These are phyloP conservation scores for Cytospora mali DNA, from an alignment of 2,329 filamentous ascomycete genomes.

Conservation along the genomic window DNA sequence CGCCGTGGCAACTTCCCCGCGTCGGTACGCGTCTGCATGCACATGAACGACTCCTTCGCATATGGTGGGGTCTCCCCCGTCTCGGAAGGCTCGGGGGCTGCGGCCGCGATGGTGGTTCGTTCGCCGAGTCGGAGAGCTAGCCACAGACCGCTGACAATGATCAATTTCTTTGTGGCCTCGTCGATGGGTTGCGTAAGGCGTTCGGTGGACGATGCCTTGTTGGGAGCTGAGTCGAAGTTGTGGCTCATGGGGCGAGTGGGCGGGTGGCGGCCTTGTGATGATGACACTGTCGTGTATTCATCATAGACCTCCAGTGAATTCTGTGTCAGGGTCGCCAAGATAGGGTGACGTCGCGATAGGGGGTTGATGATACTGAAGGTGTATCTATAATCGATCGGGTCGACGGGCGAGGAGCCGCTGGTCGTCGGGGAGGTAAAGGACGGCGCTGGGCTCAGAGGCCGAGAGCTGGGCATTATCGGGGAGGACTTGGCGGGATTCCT, in stretches of 20 bases:
- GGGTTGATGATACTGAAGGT: constrained; percentile 79
- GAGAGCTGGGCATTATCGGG: constrained; percentile 25
- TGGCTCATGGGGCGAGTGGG: constrained; percentile 43
- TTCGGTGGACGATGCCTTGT: constrained; percentile 29
- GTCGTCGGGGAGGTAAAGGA: constrained; percentile 30
- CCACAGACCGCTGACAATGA: constrained; percentile 56
- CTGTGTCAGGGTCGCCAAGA: constrained; percentile 69
- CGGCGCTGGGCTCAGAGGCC: not conserved
- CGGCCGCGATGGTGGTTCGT: constrained; percentile 27
- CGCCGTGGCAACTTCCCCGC: constrained; percentile 26
- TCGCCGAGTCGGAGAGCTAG: constrained; percentile 49
- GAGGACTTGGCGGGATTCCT: constrained; percentile 38
- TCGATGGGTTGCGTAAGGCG: constrained; percentile 45
- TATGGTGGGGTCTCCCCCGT: constrained; percentile 31
- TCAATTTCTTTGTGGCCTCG: constrained; percentile 49
- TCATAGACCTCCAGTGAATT: constrained; percentile 70
- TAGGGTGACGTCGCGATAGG: constrained; percentile 68
- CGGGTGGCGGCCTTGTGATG: constrained; percentile 51
- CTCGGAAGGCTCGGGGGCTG: constrained; percentile 40
- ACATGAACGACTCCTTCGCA: constrained; percentile 30
- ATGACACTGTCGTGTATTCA: constrained; percentile 61
- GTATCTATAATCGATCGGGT: constrained; percentile 46
- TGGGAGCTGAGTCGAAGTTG: constrained; percentile 5
- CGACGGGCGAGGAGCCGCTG: constrained; percentile 31
- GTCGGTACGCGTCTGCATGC: constrained; percentile 2